These are phyloP conservation scores for Thielaviopsis populi DNA, from an alignment of 2,329 filamentous ascomycete genomes.

Conservation along the genomic window DNA sequence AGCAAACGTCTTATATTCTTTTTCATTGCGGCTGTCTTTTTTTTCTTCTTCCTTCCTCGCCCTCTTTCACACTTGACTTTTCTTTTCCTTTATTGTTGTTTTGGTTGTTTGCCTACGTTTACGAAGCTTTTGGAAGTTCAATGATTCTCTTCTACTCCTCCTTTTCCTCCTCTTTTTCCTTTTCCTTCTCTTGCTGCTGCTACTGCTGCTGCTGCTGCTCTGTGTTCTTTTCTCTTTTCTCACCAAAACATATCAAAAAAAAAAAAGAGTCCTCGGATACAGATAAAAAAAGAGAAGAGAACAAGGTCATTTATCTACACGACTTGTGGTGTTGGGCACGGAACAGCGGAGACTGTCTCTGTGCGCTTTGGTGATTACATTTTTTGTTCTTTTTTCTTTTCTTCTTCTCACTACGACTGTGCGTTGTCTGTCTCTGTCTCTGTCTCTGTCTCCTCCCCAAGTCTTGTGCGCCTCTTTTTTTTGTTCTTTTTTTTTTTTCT, in stretches of 20 bases:
- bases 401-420: not conserved
- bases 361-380: too few relatives aligned
- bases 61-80: not conserved
- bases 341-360: too few relatives aligned
- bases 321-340: too few relatives aligned
- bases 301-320: not conserved
- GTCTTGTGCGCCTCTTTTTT: not conserved
- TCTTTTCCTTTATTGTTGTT: not conserved
- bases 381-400: not conserved
- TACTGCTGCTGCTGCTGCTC: too few relatives aligned
- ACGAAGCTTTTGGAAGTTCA: conserved; percentile 4
- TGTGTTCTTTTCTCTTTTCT: not conserved
- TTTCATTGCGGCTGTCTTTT: not conserved
- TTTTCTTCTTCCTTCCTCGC: not conserved
- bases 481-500: not conserved
- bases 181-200: too few relatives aligned
- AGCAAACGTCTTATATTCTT: not conserved
- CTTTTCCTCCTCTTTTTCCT: not conserved
- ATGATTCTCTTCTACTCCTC: not conserved
- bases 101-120: not conserved
- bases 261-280: not conserved
- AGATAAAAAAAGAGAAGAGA: not conserved
- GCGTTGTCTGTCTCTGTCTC: not conserved
- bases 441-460: not conserved
- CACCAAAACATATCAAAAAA: not conserved